Conservation (phyloP, 768 basidiomycete species). For the Holtermannia corniformis region DNA sequence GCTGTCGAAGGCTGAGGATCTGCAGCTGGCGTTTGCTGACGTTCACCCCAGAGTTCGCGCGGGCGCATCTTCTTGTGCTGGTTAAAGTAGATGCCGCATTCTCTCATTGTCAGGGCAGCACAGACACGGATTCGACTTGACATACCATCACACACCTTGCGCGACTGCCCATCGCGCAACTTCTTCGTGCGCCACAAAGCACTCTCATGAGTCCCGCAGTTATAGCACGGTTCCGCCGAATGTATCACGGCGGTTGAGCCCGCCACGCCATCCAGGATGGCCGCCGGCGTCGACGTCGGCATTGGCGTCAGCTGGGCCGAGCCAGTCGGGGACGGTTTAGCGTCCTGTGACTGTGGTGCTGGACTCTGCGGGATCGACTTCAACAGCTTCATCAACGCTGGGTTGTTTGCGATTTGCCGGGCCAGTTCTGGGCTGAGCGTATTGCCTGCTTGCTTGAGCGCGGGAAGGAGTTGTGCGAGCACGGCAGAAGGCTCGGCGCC, state of each 20-base stretch:
- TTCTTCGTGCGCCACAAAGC: constrained; percentile 24
- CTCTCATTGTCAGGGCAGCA: constrained; percentile 5
- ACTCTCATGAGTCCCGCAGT: constrained; percentile 25
- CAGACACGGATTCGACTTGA: neutral
- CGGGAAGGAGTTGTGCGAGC: neutral
- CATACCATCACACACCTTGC: constrained; percentile 34
- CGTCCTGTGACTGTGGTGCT: neutral
- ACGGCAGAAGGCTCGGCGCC: neutral
- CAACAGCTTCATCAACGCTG: constrained; percentile 20
- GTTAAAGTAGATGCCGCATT: constrained; percentile 33
- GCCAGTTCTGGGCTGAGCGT: constrained; percentile 30
- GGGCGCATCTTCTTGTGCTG: constrained; percentile 32
- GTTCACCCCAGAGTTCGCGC: constrained; percentile 20
- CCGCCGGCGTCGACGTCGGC: neutral
- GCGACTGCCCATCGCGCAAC: constrained; percentile 22
- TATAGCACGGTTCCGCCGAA: constrained; percentile 15
- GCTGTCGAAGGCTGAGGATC: neutral
- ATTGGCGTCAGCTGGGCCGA: neutral
- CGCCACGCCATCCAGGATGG: neutral
- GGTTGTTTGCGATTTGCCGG: constrained; percentile 22
- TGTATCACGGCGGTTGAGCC: neutral
- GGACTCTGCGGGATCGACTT: constrained; percentile 19
- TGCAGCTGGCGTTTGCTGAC: neutral
- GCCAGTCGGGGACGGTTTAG: neutral
- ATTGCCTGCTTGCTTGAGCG: constrained; percentile 10